These are phyloP conservation scores for Thielaviopsis populi DNA, from an alignment of 2,329 filamentous ascomycete species.

Conservation along the genomic window DNA sequence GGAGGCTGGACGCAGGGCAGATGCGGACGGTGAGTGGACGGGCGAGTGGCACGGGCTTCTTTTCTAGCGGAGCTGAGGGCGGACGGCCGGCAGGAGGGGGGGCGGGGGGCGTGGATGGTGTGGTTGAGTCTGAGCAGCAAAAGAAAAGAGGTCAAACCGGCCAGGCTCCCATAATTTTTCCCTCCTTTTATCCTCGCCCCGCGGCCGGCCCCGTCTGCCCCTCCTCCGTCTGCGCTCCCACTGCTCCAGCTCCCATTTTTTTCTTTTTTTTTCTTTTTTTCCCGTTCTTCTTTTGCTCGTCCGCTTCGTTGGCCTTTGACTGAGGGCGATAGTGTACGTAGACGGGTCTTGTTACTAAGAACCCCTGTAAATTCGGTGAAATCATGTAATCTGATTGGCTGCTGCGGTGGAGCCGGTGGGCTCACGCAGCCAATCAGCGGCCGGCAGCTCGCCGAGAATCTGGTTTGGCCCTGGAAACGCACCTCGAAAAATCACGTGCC, in stretches of 20 bases:
- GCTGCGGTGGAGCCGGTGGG: not conserved
- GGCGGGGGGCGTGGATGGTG: not conserved
- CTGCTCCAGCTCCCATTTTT: not conserved
- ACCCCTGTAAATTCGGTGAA: not conserved
- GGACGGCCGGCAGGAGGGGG: not conserved
- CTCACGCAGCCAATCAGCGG: not conserved
- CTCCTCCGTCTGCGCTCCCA: not conserved
- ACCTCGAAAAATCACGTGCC: conserved; percentile 6
- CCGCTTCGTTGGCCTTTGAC: not conserved
- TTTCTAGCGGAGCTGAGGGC: not conserved
- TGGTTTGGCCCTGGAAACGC: not conserved
- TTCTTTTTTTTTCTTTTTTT: conserved; percentile 3
- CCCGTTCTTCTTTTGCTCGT: not conserved
- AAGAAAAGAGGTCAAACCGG: conserved; percentile 1
- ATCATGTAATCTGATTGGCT: conserved; percentile 8
- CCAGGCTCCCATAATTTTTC: not conserved
- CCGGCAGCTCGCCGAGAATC: not conserved
- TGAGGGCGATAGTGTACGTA: not conserved
- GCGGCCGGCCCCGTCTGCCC: not conserved
- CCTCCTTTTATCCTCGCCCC: conserved; percentile 10
- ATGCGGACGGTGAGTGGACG: not conserved
- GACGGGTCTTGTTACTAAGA: not conserved
- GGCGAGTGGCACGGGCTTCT: not conserved
- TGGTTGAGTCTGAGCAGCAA: not conserved
- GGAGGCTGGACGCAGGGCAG: not conserved